Evolutionary conservation across 768 basidiomycete genomes (phyloP).

Genomic region (Mycena amicta): DNA sequence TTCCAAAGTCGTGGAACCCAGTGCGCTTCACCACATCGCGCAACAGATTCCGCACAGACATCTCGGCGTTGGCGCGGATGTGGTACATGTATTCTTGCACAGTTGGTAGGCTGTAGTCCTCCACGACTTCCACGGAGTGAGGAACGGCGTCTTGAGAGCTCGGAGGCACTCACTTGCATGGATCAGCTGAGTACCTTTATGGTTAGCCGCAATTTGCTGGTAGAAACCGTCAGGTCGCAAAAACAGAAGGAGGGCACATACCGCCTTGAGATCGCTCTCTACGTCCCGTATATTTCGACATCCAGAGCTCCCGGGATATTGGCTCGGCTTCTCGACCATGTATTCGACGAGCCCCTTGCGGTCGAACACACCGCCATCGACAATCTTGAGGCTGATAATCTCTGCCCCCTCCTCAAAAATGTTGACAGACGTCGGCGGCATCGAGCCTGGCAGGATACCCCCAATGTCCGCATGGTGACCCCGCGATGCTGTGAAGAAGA

Average conservation of each 20-base stretch:
- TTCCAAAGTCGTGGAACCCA: slow-evolving; percentile 62
- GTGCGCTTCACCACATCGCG: slow-evolving; percentile 70
- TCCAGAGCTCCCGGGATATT: slow-evolving; percentile 84
- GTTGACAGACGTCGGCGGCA: slow-evolving; percentile 91
- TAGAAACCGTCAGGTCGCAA: slow-evolving; percentile 10
- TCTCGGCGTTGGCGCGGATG: slow-evolving; percentile 87
- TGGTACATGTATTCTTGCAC: slow-evolving; percentile 95
- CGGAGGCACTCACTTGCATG: slow-evolving; percentile 58
- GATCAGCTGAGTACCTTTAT: slow-evolving; percentile 87
- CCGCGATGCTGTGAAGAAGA: slow-evolving; percentile 91
- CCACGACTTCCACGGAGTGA: slow-evolving; percentile 57
- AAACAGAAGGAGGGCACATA: slow-evolving; percentile 36
- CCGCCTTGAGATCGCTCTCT: slow-evolving; percentile 90
- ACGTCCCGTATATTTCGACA: slow-evolving; percentile 88
- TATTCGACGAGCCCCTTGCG: slow-evolving; percentile 70
- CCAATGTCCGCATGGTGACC: slow-evolving; percentile 96
- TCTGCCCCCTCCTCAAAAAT: slow-evolving; percentile 95
- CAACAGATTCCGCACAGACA: slow-evolving; percentile 81
- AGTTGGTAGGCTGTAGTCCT: slow-evolving; percentile 81
- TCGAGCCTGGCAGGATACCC: slow-evolving; percentile 89
- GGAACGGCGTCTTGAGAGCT: slow-evolving; percentile 1
- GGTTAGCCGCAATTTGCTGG: slow-evolving; percentile 92
- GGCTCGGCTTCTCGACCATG: slow-evolving; percentile 80
- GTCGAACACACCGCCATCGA: slow-evolving; percentile 80
- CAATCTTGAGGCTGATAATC: slow-evolving; percentile 90